These are phyloP conservation scores for Pestalotiopsis sp. DNA, from an alignment of 2,329 filamentous ascomycete genomes.

Conservation along the genomic window DNA sequence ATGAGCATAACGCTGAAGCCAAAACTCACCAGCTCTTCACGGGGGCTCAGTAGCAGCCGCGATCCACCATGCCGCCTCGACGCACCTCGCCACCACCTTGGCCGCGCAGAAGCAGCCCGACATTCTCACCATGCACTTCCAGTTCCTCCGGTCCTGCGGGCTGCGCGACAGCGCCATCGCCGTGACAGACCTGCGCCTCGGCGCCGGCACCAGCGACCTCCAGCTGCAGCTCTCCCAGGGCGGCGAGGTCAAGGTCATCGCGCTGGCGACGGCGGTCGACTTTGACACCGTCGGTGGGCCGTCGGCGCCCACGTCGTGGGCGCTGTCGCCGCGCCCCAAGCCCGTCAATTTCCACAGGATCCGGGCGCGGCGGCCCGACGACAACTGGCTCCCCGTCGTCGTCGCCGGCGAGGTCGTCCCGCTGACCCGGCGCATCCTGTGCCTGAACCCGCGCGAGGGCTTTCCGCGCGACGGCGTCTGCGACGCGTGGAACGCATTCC, in stretches of 20 bases:
- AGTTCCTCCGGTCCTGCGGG: constrained; percentile 22
- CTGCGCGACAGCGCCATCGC: constrained; percentile 15
- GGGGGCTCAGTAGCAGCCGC: constrained; percentile 21
- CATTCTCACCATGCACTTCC: constrained; percentile 23
- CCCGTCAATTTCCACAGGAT: constrained; percentile 20
- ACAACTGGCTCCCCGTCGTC: constrained; percentile 20
- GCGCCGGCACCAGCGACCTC: constrained; percentile 17
- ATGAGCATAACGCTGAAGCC: neutral
- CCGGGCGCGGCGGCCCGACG: constrained; percentile 15
- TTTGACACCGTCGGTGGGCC: constrained; percentile 20
- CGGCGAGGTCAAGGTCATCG: constrained; percentile 15
- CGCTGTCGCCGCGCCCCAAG: constrained; percentile 15
- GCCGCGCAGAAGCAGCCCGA: constrained; percentile 20
- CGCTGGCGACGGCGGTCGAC: constrained; percentile 19
- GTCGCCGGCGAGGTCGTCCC: constrained; percentile 20
- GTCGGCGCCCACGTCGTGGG: constrained; percentile 14
- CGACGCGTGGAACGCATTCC: constrained; percentile 22
- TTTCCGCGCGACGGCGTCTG: constrained; percentile 15
- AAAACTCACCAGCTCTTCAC: constrained; percentile 15
- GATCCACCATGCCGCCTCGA: constrained; percentile 18
- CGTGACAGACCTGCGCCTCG: constrained; percentile 17
- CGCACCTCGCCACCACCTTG: constrained; percentile 16
- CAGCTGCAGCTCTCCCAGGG: constrained; percentile 20
- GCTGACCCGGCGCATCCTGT: constrained; percentile 17
- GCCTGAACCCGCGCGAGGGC: constrained; percentile 15